These are phyloP conservation scores for Aspergillus novofumigatus DNA, from an alignment of 2,329 filamentous ascomycete species.

Conservation along the genomic window DNA sequence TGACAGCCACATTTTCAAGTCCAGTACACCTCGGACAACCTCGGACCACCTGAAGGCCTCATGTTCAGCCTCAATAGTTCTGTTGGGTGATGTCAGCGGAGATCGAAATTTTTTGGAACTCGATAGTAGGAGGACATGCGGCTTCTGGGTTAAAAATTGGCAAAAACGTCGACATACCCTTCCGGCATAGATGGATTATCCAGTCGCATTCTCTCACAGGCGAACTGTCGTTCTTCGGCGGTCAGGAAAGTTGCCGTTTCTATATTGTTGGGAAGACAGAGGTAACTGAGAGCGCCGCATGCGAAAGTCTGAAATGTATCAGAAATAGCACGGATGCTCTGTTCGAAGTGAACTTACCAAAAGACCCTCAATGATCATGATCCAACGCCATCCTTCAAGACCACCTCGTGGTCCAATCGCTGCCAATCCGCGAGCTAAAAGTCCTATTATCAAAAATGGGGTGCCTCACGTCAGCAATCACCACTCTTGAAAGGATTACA, in stretches of 20 bases:
- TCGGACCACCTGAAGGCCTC: conserved; percentile 60
- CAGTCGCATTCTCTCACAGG: conserved; percentile 42
- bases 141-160: not conserved
- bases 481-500: not conserved
- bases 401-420: conserved; percentile 55
- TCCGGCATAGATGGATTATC: conserved; percentile 28
- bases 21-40: conserved; percentile 58
- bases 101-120: not conserved
- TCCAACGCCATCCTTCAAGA: conserved; percentile 58
- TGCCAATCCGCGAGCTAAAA: conserved; percentile 58
- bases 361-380: conserved; percentile 57
- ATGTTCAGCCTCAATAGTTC: conserved; percentile 18
- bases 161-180: conserved; percentile 18
- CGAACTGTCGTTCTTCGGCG: conserved; percentile 49
- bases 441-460: conserved; percentile 29
- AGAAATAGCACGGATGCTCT: not conserved
- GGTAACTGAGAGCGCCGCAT: conserved; percentile 49
- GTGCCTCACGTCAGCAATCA: not conserved
- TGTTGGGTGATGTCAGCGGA: not conserved
- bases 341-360: conserved; percentile 18
- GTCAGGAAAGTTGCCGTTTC: conserved; percentile 53
- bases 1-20: conserved; percentile 60
- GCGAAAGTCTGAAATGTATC: conserved; percentile 46
- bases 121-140: not conserved
- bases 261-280: conserved; percentile 55